Evolutionary conservation across 495 filamentous ascomycete species (phyloP).

Genomic region (Xylaria bambusicola): DNA sequence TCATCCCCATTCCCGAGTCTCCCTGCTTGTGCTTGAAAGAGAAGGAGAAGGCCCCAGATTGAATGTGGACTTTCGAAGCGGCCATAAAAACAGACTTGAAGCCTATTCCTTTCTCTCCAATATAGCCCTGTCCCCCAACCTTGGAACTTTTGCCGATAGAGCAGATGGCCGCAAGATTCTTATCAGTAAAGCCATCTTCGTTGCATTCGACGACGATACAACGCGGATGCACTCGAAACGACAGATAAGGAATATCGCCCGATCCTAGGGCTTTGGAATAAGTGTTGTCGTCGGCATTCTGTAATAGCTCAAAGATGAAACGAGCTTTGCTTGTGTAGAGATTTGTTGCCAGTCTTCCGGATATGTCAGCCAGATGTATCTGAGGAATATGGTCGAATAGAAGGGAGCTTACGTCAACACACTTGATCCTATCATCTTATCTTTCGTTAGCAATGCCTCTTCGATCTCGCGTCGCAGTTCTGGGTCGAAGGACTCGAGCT

Average conservation of each 20-base stretch:
- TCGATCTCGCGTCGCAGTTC: conserved; percentile 32
- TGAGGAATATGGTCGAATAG: background rate
- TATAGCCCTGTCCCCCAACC: conserved; percentile 39
- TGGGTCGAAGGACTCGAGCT: conserved; percentile 14
- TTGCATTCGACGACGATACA: conserved; percentile 46
- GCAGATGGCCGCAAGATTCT: conserved; percentile 43
- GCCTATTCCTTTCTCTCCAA: conserved; percentile 56
- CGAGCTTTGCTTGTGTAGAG: conserved; percentile 40
- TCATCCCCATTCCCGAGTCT: conserved; percentile 48
- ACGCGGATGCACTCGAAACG: conserved; percentile 34
- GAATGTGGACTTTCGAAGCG: conserved; percentile 48
- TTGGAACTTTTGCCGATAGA: conserved; percentile 45
- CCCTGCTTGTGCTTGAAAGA: conserved; percentile 35
- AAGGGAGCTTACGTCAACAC: conserved; percentile 35
- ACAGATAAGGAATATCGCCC: conserved; percentile 31
- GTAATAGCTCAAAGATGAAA: conserved; percentile 46
- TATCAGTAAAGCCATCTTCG: conserved; percentile 46
- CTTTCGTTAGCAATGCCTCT: conserved; percentile 33
- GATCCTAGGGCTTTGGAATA: conserved; percentile 22
- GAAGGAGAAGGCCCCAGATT: conserved; percentile 52
- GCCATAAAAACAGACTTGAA: conserved; percentile 58
- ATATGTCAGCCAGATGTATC: conserved; percentile 7
- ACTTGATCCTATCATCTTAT: conserved; percentile 32
- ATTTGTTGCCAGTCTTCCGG: conserved; percentile 36
- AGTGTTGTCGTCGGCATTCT: conserved; percentile 47